Evolutionary conservation across 768 basidiomycete species (phyloP).

Genomic region (Boletus vermiculosoides): DNA sequence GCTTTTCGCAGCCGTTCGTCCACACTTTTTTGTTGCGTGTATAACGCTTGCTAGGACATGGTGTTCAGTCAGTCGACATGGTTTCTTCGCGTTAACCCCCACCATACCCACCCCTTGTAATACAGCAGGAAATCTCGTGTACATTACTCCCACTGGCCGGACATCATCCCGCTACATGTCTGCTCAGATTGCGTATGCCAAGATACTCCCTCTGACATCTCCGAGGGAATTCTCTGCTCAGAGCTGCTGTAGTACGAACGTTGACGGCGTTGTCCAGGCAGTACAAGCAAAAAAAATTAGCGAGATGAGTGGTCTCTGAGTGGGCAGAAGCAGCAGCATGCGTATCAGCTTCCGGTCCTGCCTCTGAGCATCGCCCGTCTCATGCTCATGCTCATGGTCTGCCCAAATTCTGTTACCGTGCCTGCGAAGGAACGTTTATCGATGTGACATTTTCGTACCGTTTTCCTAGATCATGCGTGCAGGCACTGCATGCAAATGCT

Average conservation of each 20-base stretch:
- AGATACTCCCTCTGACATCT: slow-evolving; percentile 13
- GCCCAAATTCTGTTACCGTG: slow-evolving; percentile 5
- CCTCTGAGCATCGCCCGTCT: slow-evolving; percentile 25
- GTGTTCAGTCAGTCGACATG: slow-evolving; percentile 3
- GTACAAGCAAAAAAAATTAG: slow-evolving; percentile 16
- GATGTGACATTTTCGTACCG: slow-evolving; percentile 15
- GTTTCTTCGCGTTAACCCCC: slow-evolving; percentile 8
- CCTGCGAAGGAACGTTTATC: slow-evolving; percentile 16
- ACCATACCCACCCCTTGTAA: slow-evolving; percentile 2
- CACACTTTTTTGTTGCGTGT: slow-evolving; percentile 10
- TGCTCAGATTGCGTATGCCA: background rate
- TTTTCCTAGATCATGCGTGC: slow-evolving; percentile 12
- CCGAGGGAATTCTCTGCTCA: slow-evolving; percentile 17
- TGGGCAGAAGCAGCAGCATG: slow-evolving; percentile 29
- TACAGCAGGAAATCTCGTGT: slow-evolving; percentile 6
- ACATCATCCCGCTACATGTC: background rate
- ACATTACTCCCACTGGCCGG: slow-evolving; percentile 3
- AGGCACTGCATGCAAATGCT: slow-evolving; percentile 21
- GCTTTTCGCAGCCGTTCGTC: slow-evolving; percentile 12
- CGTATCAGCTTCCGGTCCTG: slow-evolving; percentile 27
- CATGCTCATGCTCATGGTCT: slow-evolving; percentile 14
- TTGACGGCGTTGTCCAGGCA: slow-evolving; percentile 11
- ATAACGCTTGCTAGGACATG: slow-evolving; percentile 1
- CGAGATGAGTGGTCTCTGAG: slow-evolving; percentile 30
- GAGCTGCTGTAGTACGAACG: background rate